A percentile compares a stretch with the other conserved stretches of the same genome.
These are phyloP conservation scores for Bathelium albidoporum DNA, from an alignment of 495 filamentous ascomycete genomes.

Conservation along the genomic window DNA sequence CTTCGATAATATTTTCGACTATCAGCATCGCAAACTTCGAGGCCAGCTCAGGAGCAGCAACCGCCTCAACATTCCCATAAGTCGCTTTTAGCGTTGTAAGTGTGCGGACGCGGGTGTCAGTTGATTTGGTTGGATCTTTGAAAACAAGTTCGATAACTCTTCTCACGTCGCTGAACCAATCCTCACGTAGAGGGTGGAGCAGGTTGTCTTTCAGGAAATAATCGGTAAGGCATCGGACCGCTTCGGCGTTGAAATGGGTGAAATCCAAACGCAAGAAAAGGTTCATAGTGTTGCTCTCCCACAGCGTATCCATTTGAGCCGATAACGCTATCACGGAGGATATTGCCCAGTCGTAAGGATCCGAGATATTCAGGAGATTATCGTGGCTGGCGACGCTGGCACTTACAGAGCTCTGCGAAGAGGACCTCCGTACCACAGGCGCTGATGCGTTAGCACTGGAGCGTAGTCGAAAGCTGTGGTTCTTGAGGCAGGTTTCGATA, in stretches of 20 bases:
- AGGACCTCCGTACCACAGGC: neutral
- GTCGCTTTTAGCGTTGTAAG: slow-evolving; percentile 56
- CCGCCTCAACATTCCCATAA: slow-evolving; percentile 39
- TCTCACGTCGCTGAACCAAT: slow-evolving; percentile 56
- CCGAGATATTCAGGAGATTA: neutral
- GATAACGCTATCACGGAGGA: neutral
- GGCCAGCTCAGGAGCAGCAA: slow-evolving; percentile 34
- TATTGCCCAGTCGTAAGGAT: neutral
- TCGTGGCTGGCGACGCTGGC: neutral
- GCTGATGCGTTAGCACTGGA: neutral
- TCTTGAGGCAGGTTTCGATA: neutral
- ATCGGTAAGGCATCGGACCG: slow-evolving; percentile 10
- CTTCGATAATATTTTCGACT: slow-evolving; percentile 42
- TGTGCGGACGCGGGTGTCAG: slow-evolving; percentile 51
- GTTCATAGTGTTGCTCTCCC: neutral
- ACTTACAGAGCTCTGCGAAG: neutral
- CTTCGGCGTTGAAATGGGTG: neutral
- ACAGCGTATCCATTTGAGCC: neutral
- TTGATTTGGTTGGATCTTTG: slow-evolving; percentile 48
- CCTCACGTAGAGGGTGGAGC: slow-evolving; percentile 58
- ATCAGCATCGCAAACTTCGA: slow-evolving; percentile 37
- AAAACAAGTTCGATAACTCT: slow-evolving; percentile 57
- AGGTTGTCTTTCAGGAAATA: slow-evolving; percentile 51
- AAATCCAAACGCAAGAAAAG: neutral
- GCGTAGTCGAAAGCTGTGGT: neutral